Evolutionary conservation across 108 stramenopile genomes (phyloP).

Genomic region (Nannochloropsis gaditana): DNA sequence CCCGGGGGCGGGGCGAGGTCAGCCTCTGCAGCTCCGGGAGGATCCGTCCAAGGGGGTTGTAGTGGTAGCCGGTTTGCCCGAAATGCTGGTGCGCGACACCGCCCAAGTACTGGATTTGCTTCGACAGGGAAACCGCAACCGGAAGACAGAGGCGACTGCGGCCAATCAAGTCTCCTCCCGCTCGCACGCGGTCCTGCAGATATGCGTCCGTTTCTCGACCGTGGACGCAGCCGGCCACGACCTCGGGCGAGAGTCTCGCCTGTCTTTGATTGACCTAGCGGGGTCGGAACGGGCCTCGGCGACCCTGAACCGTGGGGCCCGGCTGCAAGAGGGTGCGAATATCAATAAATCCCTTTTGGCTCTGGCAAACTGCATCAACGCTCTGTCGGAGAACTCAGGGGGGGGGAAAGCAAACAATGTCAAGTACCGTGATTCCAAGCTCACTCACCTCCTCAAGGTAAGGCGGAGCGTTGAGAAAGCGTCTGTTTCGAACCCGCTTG

Average conservation of each 20-base stretch:
- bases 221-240: not conserved
- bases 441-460: constrained; percentile 58
- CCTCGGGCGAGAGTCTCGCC: constrained; percentile 43
- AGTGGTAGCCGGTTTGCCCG: constrained; percentile 52
- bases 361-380: constrained; percentile 56
- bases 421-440: constrained; percentile 64
- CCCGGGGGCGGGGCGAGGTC: constrained; percentile 27
- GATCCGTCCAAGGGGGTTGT: constrained; percentile 56
- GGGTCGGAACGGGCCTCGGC: constrained; percentile 57
- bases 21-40: constrained; percentile 54
- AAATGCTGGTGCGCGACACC: constrained; percentile 30
- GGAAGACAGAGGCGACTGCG: constrained; percentile 59
- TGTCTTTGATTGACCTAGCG: constrained; percentile 51
- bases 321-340: constrained; percentile 59
- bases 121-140: constrained; percentile 51
- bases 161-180: constrained; percentile 59
- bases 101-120: constrained; percentile 54
- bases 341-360: constrained; percentile 62
- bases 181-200: constrained; percentile 59
- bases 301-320: constrained; percentile 52
- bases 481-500: too few species aligned
- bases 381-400: not conserved
- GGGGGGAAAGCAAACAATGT: constrained; percentile 44
- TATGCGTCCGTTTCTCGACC: constrained; percentile 27
- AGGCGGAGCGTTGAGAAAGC: not conserved